phyloP scores from a whole-genome alignment of 805 yeast genomes.

The Yarrowia bubula region DNA sequence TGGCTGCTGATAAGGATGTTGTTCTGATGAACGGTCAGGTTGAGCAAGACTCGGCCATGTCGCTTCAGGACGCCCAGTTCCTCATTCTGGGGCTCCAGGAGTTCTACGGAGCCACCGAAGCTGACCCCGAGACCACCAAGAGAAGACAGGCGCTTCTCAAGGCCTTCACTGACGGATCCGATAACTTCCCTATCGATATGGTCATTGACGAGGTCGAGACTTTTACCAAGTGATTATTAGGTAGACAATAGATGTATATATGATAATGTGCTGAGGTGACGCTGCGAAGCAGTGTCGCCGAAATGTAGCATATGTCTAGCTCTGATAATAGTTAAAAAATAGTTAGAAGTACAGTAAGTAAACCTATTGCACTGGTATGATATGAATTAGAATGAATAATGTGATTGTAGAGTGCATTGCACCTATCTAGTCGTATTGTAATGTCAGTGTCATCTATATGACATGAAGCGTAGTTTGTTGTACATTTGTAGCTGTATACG shows the following conservation, averaged over 20 bases:
- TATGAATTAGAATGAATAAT: no score
- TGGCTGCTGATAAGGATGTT: conserved; percentile 54
- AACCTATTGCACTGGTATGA: no score
- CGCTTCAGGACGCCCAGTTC: conserved; percentile 72
- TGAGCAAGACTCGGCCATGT: conserved; percentile 66
- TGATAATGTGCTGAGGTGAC: neutral
- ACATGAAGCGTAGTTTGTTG: no score
- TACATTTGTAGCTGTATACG: no score
- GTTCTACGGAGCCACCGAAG: conserved; percentile 51
- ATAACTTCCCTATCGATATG: conserved; percentile 61
- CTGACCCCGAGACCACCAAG: conserved; percentile 40
- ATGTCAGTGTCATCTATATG: no score
- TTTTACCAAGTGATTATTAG: conserved; percentile 36
- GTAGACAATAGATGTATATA: conserved; percentile 19
- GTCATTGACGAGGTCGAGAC: conserved; percentile 74
- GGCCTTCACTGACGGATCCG: conserved; percentile 68
- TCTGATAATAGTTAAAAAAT: no score
- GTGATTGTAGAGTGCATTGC: no score
- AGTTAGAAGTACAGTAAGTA: no score
- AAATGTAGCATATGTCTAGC: no score
- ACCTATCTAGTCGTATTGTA: no score
- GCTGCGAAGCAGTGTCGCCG: no score
- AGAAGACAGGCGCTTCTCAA: conserved; percentile 58
- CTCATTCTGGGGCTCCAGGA: conserved; percentile 47
- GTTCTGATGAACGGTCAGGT: conserved; percentile 85